These are phyloP conservation scores for Sarocladium strictum DNA, from an alignment of 2,329 filamentous ascomycete genomes.

Conservation along the genomic window DNA sequence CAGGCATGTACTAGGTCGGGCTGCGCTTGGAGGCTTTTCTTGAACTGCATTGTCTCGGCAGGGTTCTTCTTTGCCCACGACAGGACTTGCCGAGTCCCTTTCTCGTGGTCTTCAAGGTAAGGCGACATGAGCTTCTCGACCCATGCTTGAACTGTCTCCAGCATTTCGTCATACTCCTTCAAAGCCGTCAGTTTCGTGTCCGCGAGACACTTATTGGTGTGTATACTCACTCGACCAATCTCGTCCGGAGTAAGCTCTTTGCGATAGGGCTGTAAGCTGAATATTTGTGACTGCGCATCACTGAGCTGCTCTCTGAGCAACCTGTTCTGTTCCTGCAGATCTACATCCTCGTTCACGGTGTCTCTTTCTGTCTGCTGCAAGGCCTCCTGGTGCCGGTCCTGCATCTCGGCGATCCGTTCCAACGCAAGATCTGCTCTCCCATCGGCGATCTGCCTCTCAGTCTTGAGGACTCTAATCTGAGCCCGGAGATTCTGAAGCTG, in stretches of 20 bases:
- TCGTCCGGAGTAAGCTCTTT: slow-evolving; percentile 31
- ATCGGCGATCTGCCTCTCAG: slow-evolving; percentile 24
- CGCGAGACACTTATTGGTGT: background rate
- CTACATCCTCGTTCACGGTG: slow-evolving; percentile 16
- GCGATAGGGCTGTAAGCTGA: slow-evolving; percentile 34
- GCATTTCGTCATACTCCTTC: slow-evolving; percentile 30
- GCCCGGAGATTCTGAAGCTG: slow-evolving; percentile 16
- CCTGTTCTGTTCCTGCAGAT: slow-evolving; percentile 21
- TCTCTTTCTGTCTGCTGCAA: slow-evolving; percentile 12
- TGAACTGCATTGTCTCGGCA: slow-evolving; percentile 17
- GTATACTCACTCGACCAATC: slow-evolving; percentile 25
- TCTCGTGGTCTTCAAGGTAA: background rate
- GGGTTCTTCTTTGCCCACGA: slow-evolving; percentile 1
- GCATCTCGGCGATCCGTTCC: slow-evolving; percentile 18
- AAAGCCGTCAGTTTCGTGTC: slow-evolving; percentile 11
- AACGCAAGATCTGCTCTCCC: slow-evolving; percentile 22
- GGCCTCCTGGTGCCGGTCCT: slow-evolving; percentile 15
- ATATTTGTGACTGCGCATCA: slow-evolving; percentile 33
- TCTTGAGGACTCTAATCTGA: slow-evolving; percentile 11
- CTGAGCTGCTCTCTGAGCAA: slow-evolving; percentile 24
- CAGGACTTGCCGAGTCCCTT: background rate
- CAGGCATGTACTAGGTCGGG: slow-evolving; percentile 26
- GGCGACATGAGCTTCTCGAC: slow-evolving; percentile 23
- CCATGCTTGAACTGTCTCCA: slow-evolving; percentile 29
- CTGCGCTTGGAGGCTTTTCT: slow-evolving; percentile 17